Base-by-base conservation (phyloP, 2,329 filamentous ascomycete genomes). In the Metarhizium album region DNA sequence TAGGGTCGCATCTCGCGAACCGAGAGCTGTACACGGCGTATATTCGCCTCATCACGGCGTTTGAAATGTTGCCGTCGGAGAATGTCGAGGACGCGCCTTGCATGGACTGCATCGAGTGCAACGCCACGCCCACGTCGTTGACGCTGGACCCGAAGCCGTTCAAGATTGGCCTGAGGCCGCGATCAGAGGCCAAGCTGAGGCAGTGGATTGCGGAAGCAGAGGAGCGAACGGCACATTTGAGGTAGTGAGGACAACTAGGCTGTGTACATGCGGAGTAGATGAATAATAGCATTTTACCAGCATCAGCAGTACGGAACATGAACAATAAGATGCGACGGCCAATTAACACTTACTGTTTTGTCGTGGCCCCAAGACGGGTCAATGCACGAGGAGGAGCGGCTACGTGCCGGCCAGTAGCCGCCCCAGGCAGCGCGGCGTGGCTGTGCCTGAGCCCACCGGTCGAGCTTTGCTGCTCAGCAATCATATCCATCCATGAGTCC, bases 91-190 rank as follows among this genome's bases (percentile, higher is more conserved):
- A 80, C 53, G 64, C 65, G 9, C 78, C 80, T 0, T 70, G 80
- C 42, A 64, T 83, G 55, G 70, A 83, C 59, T 68, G 74, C 0
- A 69, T 83, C 38, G 76, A 79, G 29, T 82, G 78, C 57, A 82
- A 76, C 58, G 64, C 67, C 2, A 75, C 75, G 20, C 73, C 79
- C 0, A 83, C 80, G 1, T 73, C 75, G 8, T 62, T 84, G 62
- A 82, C 79, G 0, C 77, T 76, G 2, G 78, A 83, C 56, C 80
- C 80, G 0, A 82, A 79, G 64, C 75, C 76, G 1, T 84, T 84
- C 64, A 82, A 82, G 65, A 70, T 79, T 45, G 73, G 76, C 0
- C 73, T 82, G 51, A 68, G 64, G 54, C 67, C 74, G 3, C 67
- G 80, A 40, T 67, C 79, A 57, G 64, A 68, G 54, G 61, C 55